Base-by-base conservation (phyloP, 2,329 filamentous ascomycete genomes). In the Epichloe gansuensis region DNA sequence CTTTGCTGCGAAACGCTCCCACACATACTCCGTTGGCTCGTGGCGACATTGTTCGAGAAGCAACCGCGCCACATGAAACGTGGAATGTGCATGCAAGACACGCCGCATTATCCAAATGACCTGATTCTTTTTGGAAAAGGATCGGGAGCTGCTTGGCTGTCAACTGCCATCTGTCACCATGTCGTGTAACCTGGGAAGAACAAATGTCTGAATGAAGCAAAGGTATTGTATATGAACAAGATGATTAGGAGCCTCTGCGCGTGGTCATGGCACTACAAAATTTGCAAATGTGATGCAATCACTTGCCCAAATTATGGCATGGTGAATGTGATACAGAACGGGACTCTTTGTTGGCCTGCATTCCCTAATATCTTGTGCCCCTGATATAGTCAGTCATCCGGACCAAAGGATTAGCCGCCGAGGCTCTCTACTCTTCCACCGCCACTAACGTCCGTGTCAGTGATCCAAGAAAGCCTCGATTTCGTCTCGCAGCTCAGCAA, bases 381-480 rank as follows among this genome's bases (percentile, higher is more conserved):
- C 28, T 11, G 28, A 31, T 31, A 31, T 31, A 11, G 28, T 31
- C 28, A 11, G 28, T 11, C 28, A 31, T 31, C 11, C 8, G 28
- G 28, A 31, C 28, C 28, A 31, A 9, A 31, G 28, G 8, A 31
- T 31, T 0, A 31, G 28, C 28, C 28, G 9, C 28, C 28, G 28
- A 31, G 28, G 8, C 28, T 11, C 9, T 8, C 28, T 11, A 11
- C 4, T 11, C 28, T 31, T 9, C 15, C n/a, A 31, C 7, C 42
- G 52, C 38, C 42, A 23, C 51, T 31, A 53, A 52, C 43, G 44
- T 13, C 5, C 9, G 12, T 21, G 31, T 46, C 34, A 48, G 13
- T 44, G 34, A 52, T 68, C 66, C 48, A 68, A 50, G 46, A 63
- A 55, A 21, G 58, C 59, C 50, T 69, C 66, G 49, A 69, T 67